Base-by-base conservation (phyloP, 2,329 filamentous ascomycete species). In the Gyromitra esculenta region DNA sequence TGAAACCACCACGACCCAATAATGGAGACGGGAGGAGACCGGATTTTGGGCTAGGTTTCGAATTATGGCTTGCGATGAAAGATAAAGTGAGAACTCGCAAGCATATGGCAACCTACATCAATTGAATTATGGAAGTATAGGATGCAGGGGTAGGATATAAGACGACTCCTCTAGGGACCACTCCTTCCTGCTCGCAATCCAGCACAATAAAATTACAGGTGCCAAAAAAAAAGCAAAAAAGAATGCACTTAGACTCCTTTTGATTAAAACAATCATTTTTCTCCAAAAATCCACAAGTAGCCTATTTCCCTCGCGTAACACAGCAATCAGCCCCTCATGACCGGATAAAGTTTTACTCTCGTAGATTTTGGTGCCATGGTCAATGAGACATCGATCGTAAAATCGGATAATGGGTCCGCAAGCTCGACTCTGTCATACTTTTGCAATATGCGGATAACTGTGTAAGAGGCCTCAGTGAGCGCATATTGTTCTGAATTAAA, bases 381-480 rank as follows among this genome's bases (percentile, higher is more conserved):
- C 60, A 81, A 65, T 5, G 79, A 78, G 11, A 73, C 59, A 21
- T 72, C 57, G 25, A 78, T 62, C 71, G 78, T 79, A 13, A 78
- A 45, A n/a, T 69, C 68, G 4, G 74, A 67, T 5, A 60, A 57
- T 0, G 45, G 62, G 77, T 83, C 81, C 13, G 79, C 76, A 37
- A 75, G 79, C 71, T 84, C 82, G 50, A 83, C 79, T 8, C 76
- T 78, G 3, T 80, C 78, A 76, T 83, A 84, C 52, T 80, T 80
- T 64, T 84, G 83, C 45, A 83, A 73, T 15, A 84, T 72, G 13
- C 83, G 80, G 2, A 83, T 81, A 2, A 82, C 80, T 4, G 82
- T 81, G 66, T 83, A 84, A 0, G 80, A 80, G 2, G 81, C 81
- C 77, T 84, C 83, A 0, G 81, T 83, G 54, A 84, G 79, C 18